Conservation (phyloP, 495 filamentous ascomycete genomes). For the Penicillium cinerascens region DNA sequence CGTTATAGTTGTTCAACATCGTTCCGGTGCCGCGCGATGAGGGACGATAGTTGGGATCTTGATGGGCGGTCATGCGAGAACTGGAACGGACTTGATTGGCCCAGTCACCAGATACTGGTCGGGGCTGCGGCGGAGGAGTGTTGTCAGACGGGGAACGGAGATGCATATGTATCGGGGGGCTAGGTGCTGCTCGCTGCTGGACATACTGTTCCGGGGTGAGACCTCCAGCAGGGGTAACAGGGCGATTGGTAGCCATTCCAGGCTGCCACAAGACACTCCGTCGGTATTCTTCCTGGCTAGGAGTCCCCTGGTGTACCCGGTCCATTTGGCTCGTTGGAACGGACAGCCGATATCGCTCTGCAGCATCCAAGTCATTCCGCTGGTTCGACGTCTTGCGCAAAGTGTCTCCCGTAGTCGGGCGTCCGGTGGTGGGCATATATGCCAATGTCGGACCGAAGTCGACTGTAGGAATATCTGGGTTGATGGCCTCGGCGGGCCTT, state of each 20-base stretch:
- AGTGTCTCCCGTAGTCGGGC: slow-evolving; percentile 37
- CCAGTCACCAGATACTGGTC: slow-evolving; percentile 56
- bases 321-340: slow-evolving; percentile 29
- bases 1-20: slow-evolving; percentile 44
- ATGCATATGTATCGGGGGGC: slow-evolving; percentile 50
- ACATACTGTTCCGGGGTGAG: slow-evolving; percentile 77
- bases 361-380: slow-evolving; percentile 36
- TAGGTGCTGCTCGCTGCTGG: slow-evolving; percentile 70
- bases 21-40: slow-evolving; percentile 47
- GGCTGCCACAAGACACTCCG: slow-evolving; percentile 80
- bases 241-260: slow-evolving; percentile 50
- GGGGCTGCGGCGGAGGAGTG: slow-evolving; percentile 39
- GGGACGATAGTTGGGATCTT: slow-evolving; percentile 45
- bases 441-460: slow-evolving; percentile 82
- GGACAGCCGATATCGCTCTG: slow-evolving; percentile 29
- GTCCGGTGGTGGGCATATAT: slow-evolving; percentile 54
- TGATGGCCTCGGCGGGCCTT: slow-evolving; percentile 26
- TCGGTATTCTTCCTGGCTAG: slow-evolving; percentile 46
- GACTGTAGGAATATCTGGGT: slow-evolving; percentile 64
- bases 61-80: slow-evolving; percentile 32
- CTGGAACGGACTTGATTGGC: slow-evolving; percentile 45
- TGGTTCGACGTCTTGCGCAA: slow-evolving; percentile 36
- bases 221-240: slow-evolving; percentile 42
- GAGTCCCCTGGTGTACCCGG: slow-evolving; percentile 34
- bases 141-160: slow-evolving; percentile 54